Conservation (phyloP, 305 asterid species). For the Rubia balearica region DNA sequence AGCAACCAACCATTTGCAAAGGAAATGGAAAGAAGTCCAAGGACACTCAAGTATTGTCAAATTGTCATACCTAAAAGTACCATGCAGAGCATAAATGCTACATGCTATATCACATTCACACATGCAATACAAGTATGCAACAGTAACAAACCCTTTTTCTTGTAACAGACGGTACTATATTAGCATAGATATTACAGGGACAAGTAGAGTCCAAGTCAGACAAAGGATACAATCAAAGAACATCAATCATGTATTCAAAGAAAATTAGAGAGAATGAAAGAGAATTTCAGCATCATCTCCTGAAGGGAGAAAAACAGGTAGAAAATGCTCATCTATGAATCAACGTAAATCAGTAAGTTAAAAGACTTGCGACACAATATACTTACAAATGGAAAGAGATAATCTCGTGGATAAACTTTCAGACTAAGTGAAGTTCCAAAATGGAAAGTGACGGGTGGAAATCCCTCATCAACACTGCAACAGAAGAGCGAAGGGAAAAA, state of each 20-base stretch:
- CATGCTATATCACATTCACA: background rate
- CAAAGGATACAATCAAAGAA: background rate
- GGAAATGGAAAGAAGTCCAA: too few species aligned
- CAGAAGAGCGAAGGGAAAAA: constrained; percentile 19
- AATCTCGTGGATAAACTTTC: constrained; percentile 87
- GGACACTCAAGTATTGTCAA: background rate
- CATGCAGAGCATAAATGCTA: background rate
- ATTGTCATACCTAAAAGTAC: background rate
- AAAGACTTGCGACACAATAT: constrained; percentile 12
- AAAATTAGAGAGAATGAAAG: background rate
- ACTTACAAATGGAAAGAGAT: constrained; percentile 93
- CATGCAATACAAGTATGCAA: background rate
- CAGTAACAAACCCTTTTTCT: background rate
- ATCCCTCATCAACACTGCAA: constrained; percentile 92
- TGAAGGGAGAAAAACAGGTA: background rate
- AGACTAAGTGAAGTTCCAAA: constrained; percentile 74
- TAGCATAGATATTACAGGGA: background rate
- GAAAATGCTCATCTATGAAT: background rate
- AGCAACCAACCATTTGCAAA: background rate
- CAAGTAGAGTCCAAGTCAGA: too few species aligned
- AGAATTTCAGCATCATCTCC: background rate
- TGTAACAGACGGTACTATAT: background rate
- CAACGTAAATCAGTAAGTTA: background rate
- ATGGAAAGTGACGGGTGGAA: constrained; percentile 78
- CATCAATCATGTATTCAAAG: background rate